Base-by-base conservation (phyloP, 2,329 filamentous ascomycete species). In the Ascocoryne sarcoides region DNA sequence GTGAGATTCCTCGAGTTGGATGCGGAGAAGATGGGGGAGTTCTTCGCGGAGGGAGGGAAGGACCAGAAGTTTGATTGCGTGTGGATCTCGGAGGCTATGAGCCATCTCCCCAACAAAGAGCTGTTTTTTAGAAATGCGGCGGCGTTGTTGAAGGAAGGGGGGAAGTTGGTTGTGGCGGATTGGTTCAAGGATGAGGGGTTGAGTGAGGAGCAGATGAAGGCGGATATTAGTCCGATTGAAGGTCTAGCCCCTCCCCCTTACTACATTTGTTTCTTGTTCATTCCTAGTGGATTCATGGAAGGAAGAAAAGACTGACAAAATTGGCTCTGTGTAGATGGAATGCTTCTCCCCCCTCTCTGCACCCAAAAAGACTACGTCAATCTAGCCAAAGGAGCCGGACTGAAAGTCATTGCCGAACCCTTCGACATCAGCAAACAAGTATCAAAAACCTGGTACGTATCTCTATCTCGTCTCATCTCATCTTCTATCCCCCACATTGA, bases 51-150 rank as follows among this genome's bases (percentile, higher is more conserved):
- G 12, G 46, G 42, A 4, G 47, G 51, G 2, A 55, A 54, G 2
- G 59, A 60, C 23, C 52, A 54, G 36, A 55, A 48, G 2, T 78
- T 78, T 48, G 72, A 77, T 49, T 66, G 64, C 32, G 72, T 79
- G 16, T 79, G 75, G 75, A 76, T 79, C 54, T 75, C 71, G 36
- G 75, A 79, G 55, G 74, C 74, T 2, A 65, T 79, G 43, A 75
- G 70, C 48, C 75, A 79, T 55, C 68, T 79, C 42, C 73, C 73
- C 0, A 66, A 77, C 52, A 79, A 79, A 56, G 60, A 64, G 2
- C 58, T 76, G 2, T 79, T 79, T 60, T 78, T 78, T 53, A 55
- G 59, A 18, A 77, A 76, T 45, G 67, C 69, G 1, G 60, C 60
- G 20, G 60, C 58, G 34, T 60, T 78, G 23, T 59, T 79, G 36